Evolutionary conservation across 176 grass and related monocot species (phyloP).

Genomic region (Alloteropsis semialata): DNA sequence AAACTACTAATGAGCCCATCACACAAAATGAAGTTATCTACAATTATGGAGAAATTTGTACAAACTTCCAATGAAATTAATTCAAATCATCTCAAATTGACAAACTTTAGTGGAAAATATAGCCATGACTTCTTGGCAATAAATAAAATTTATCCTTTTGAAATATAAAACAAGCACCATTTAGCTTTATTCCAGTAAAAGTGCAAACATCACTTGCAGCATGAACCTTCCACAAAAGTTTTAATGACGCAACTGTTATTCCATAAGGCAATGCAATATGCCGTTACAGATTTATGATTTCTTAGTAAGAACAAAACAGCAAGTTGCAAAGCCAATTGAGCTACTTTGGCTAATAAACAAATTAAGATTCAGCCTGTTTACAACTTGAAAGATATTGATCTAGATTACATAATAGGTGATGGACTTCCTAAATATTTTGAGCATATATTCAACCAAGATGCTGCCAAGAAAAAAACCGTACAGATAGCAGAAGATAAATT

Average conservation of each 20-base stretch:
- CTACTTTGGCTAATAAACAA: not conserved
- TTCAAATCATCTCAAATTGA: not conserved
- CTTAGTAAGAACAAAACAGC: not conserved
- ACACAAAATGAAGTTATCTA: not conserved
- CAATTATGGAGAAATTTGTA: not conserved
- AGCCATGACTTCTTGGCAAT: not conserved
- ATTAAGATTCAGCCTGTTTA: not conserved
- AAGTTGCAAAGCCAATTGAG: not conserved
- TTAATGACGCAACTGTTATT: not conserved
- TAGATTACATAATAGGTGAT: not conserved
- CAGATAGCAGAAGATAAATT: not conserved
- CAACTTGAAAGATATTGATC: not conserved
- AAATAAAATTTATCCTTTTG: not conserved
- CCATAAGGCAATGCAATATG: not conserved
- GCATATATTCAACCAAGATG: not conserved
- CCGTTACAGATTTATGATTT: not conserved
- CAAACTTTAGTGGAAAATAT: not conserved
- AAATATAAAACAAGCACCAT: not conserved
- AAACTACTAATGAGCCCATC: not conserved
- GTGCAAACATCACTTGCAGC: not conserved
- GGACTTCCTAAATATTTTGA: not conserved
- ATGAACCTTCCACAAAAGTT: not conserved
- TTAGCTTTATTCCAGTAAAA: not conserved
- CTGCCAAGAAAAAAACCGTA: not conserved
- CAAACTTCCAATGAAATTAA: not conserved